Percentiles rank a stretch among this genome's conserved stretches.
phyloP scores from a whole-genome alignment of 2,329 filamentous ascomycete species.

The Aspergillus luchuensis region DNA sequence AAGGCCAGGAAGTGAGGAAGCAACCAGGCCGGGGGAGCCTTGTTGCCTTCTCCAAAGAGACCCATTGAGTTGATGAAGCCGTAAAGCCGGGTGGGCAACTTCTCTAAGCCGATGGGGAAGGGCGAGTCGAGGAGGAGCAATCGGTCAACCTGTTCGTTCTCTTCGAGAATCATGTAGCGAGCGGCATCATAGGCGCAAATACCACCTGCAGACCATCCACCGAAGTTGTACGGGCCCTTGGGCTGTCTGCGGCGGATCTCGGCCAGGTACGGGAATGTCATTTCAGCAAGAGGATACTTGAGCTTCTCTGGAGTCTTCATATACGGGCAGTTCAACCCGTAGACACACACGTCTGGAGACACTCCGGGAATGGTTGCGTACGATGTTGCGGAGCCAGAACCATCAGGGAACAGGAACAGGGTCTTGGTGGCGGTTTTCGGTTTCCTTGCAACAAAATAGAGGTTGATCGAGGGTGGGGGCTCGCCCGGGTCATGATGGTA shows the following conservation, averaged over 20 bases:
- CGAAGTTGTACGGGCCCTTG: conserved; percentile 62
- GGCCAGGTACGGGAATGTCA: conserved; percentile 43
- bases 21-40: conserved; percentile 51
- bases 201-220: conserved; percentile 77
- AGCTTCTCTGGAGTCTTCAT: conserved; percentile 45
- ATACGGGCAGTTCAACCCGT: conserved; percentile 49
- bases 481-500: conserved; percentile 11
- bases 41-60: conserved; percentile 50
- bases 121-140: conserved; percentile 69
- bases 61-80: conserved; percentile 52
- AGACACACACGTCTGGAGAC: conserved; percentile 44
- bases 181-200: conserved; percentile 70
- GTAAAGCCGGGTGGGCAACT: conserved; percentile 59
- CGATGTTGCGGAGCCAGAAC: conserved; percentile 51
- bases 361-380: conserved; percentile 47
- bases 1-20: conserved; percentile 55
- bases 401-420: conserved; percentile 49
- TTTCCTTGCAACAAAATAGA: conserved; percentile 48
- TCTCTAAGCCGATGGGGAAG: conserved; percentile 68
- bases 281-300: conserved; percentile 38
- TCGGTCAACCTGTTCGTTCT: conserved; percentile 59
- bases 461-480: conserved; percentile 41
- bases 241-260: conserved; percentile 53
- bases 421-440: conserved; percentile 45
- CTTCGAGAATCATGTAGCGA: conserved; percentile 57